phyloP scores from a whole-genome alignment of 495 filamentous ascomycete genomes.

The Glutinoglossum americanum region DNA sequence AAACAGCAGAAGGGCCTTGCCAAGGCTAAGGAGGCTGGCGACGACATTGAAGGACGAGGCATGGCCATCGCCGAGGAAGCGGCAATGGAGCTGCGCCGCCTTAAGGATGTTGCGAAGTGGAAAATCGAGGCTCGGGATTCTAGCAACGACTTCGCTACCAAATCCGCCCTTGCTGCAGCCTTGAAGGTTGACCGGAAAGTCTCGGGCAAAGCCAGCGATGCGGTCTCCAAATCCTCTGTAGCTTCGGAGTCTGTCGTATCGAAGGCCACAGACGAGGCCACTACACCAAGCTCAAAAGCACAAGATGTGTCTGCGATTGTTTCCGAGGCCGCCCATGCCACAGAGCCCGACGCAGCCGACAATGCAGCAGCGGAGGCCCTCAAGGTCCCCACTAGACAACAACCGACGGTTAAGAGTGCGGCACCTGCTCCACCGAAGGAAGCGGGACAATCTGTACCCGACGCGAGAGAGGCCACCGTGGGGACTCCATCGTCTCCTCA shows the following conservation, averaged over 20 bases:
- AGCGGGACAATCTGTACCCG: not conserved
- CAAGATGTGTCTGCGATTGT: not conserved
- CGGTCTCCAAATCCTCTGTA: conserved; percentile 8
- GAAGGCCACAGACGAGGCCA: not conserved
- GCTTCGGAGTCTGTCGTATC: not conserved
- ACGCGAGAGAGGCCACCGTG: not conserved
- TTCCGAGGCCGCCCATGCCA: not conserved
- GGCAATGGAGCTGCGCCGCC: conserved; percentile 57
- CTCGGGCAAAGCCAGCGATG: conserved; percentile 18
- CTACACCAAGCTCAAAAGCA: not conserved
- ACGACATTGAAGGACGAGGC: conserved; percentile 47
- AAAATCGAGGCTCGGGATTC: conserved; percentile 61
- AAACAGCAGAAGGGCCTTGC: conserved; percentile 48
- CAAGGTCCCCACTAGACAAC: not conserved
- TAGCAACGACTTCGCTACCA: conserved; percentile 48
- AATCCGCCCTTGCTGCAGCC: conserved; percentile 12
- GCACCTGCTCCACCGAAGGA: not conserved
- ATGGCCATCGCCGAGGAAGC: conserved; percentile 64
- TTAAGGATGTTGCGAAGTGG: conserved; percentile 74
- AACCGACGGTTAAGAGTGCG: not conserved
- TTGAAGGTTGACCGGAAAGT: conserved; percentile 18
- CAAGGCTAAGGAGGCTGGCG: conserved; percentile 43
- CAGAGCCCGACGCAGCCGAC: not conserved
- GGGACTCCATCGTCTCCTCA: not conserved
- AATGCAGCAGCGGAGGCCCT: not conserved